Conservation (phyloP, 495 filamentous ascomycete genomes). For the Podospora tetraspora region DNA sequence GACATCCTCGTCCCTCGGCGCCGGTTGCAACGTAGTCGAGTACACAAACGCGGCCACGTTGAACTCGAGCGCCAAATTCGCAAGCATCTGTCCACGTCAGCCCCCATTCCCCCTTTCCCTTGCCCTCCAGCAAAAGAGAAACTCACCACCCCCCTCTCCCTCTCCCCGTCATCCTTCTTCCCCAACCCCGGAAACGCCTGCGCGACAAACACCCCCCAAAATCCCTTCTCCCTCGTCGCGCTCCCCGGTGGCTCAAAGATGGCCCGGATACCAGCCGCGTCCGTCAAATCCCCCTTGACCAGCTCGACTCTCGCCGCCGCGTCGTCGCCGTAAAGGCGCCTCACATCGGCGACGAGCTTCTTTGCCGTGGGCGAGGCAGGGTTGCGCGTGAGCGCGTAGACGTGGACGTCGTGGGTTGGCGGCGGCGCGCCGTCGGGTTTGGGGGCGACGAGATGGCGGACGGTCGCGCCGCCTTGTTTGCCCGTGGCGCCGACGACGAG, state of each 20-base stretch:
- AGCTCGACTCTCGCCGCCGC: slow-evolving; percentile 19
- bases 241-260: slow-evolving; percentile 21
- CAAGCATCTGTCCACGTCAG: slow-evolving; percentile 18
- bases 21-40: slow-evolving; percentile 24
- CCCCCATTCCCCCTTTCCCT: too few species aligned
- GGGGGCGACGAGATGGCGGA: slow-evolving; percentile 26
- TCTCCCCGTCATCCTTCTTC: slow-evolving; percentile 20
- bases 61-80: slow-evolving; percentile 28
- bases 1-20: slow-evolving; percentile 15
- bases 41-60: slow-evolving; percentile 26
- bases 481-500: slow-evolving; percentile 40
- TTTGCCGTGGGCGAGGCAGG: slow-evolving; percentile 17
- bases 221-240: slow-evolving; percentile 6
- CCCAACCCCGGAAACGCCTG: slow-evolving; percentile 30
- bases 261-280: slow-evolving; percentile 19
- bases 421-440: not conserved
- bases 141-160: slow-evolving; percentile 26
- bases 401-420: slow-evolving; percentile 18
- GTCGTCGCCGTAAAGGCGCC: slow-evolving; percentile 3
- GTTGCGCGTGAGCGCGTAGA: slow-evolving; percentile 36
- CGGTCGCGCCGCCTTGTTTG: slow-evolving; percentile 36
- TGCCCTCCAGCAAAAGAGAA: not conserved
- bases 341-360: slow-evolving; percentile 13
- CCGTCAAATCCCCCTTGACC: slow-evolving; percentile 34
- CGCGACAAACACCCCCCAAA: slow-evolving; percentile 37